phyloP scores from a whole-genome alignment of 805 yeast genomes.

The Kodamaea kaohsiungensis region DNA sequence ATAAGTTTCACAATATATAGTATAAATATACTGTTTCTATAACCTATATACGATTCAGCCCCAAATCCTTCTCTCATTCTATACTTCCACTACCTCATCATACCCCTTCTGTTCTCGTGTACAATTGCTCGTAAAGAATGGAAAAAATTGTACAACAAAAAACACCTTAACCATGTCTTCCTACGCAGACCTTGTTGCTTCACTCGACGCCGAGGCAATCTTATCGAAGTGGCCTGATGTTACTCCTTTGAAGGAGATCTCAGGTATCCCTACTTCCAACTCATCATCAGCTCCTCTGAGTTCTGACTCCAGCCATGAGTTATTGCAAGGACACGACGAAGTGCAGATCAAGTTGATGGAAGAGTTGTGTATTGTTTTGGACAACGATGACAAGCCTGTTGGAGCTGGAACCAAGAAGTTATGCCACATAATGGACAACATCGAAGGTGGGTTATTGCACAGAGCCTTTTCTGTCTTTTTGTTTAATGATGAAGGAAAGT shows the following conservation, averaged over 20 bases:
- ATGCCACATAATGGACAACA: slow-evolving; percentile 86
- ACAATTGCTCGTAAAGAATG: neutral
- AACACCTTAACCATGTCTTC: slow-evolving; percentile 15
- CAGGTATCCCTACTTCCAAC: slow-evolving; percentile 55
- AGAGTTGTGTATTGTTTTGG: slow-evolving; percentile 92
- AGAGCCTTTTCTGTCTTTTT: slow-evolving; percentile 96
- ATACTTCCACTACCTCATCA: neutral
- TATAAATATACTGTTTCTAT: too few relatives aligned
- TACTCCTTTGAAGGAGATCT: slow-evolving; percentile 58
- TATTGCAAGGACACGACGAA: slow-evolving; percentile 86
- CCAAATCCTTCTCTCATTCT: neutral
- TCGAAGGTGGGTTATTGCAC: slow-evolving; percentile 82
- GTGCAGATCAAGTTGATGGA: slow-evolving; percentile 96
- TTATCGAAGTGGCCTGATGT: slow-evolving; percentile 64
- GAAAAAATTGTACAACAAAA: neutral
- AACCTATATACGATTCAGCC: too few relatives aligned
- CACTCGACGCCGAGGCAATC: slow-evolving; percentile 50
- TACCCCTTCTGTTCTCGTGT: neutral
- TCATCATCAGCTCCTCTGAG: slow-evolving; percentile 27
- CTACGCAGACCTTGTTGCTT: slow-evolving; percentile 56
- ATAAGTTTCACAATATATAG: too few relatives aligned
- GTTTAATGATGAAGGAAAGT: slow-evolving; percentile 72
- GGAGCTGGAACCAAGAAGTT: slow-evolving; percentile 94
- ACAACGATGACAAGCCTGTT: slow-evolving; percentile 80
- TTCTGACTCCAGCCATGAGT: slow-evolving; percentile 29